Base-by-base conservation (phyloP, 2,329 filamentous ascomycete genomes). In the Laburnicola sp. region DNA sequence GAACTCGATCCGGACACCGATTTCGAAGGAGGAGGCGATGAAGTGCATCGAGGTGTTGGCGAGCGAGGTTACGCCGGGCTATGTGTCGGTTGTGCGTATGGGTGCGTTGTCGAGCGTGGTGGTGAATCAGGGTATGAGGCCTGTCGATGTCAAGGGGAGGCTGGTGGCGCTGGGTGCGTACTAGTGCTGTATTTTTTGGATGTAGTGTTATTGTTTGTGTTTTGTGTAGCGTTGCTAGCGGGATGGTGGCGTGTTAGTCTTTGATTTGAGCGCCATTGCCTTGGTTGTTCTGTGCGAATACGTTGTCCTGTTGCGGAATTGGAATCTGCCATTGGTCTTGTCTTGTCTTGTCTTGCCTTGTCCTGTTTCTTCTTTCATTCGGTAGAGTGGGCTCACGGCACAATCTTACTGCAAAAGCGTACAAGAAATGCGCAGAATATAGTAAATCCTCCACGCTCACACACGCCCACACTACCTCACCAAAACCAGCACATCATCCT, bases 21-120 rank as follows among this genome's bases (percentile, higher is more conserved):
- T 80, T 23, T 74, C 71, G n/a, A 70, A 65, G 43, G 76, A 77
- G 5, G 77, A 80, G 50, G 74, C 72, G 0, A 61, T 75, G 61
- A 66, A 70, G 56, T 74, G 74, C 54, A 57, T 80, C 11, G 68
- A 72, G 43, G 63, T 80, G 6, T 63, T 80, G 56, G 73, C 74
- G 6, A 60, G 55, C 4, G 77, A 80, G 54, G 69, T 79, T 11
- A 67, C 72, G 28, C 74, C 75, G 0, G 72, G 71, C 0, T 79
- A 78, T 57, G 69, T 79, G 25, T 70, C 62, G 46, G 56, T 75
- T 21, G 56, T 75, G 16, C 63, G 59, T 31, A 72, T 72, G 53
- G 73, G 73, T 39, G 55, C 61, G 50, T 67, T 79, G 42, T 71
- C 71, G 41, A 77, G 74, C 27, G 74, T 79, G 3, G 74, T 78